Evolutionary conservation across 73 alveolate species (phyloP).

Genomic region (Paramecium pentaurelia): DNA sequence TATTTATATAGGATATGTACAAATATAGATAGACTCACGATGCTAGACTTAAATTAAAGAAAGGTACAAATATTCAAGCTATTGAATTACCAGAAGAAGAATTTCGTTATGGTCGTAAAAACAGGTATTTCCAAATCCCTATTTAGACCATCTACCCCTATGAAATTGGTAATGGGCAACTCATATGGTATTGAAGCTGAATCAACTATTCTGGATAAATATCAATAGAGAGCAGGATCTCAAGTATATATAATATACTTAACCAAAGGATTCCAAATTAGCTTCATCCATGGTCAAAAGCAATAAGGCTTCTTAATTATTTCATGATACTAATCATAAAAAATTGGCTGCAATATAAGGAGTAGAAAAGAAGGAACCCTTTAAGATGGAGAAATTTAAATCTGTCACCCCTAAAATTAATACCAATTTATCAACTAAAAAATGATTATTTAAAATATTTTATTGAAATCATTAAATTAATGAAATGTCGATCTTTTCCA

Average conservation of each 20-base stretch:
- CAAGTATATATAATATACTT: not conserved
- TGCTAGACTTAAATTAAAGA: constrained; percentile 31
- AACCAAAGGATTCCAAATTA: not conserved
- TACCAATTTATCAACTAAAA: not conserved
- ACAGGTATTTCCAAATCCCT: not conserved
- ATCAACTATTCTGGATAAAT: not conserved
- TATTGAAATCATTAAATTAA: not conserved
- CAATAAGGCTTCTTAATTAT: not conserved
- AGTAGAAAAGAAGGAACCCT: constrained; percentile 32
- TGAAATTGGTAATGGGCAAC: constrained; percentile 69
- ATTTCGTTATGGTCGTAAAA: constrained; percentile 51
- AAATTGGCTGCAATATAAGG: constrained; percentile 9
- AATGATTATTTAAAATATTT: not conserved
- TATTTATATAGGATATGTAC: not conserved
- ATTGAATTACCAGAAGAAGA: constrained; percentile 56
- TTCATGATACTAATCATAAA: constrained; percentile 37
- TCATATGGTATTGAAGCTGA: constrained; percentile 71
- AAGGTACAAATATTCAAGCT: not conserved
- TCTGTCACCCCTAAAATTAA: constrained; percentile 40
- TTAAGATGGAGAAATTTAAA: constrained; percentile 55
- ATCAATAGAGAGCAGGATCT: constrained; percentile 14
- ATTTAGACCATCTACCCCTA: constrained; percentile 78
- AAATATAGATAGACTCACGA: constrained; percentile 23
- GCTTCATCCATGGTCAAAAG: not conserved
- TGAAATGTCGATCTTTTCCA: not conserved